A percentile compares a stretch with the other conserved stretches of the same genome.
phyloP scores from a whole-genome alignment of 805 yeast species.

The Ogataea ganodermae region DNA sequence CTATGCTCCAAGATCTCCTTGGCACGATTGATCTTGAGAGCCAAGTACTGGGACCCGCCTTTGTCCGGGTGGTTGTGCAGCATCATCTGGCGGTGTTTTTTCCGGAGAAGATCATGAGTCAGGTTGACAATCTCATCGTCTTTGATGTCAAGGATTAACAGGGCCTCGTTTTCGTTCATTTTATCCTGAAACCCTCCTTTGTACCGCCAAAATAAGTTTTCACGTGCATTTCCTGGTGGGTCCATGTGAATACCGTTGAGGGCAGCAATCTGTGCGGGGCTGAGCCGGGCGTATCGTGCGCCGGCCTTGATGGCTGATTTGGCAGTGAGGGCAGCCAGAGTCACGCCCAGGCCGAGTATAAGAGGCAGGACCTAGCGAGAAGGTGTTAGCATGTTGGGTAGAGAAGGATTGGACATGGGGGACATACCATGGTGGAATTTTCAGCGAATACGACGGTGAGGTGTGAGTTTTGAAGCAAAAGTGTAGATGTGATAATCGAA shows the following conservation, averaged over 20 bases:
- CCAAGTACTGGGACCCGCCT: slow-evolving; percentile 81
- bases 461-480: too few species aligned
- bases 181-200: slow-evolving; percentile 64
- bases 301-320: slow-evolving; percentile 41
- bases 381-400: slow-evolving; percentile 21
- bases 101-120: slow-evolving; percentile 54
- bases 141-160: slow-evolving; percentile 60
- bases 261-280: slow-evolving; percentile 41
- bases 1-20: slow-evolving; percentile 77
- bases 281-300: slow-evolving; percentile 32
- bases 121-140: slow-evolving; percentile 56
- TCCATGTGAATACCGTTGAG: slow-evolving; percentile 38
- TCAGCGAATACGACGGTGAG: too few species aligned
- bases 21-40: slow-evolving; percentile 85
- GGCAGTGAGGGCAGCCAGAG: slow-evolving; percentile 50
- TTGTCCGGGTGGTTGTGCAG: slow-evolving; percentile 84
- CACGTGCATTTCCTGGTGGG: slow-evolving; percentile 8
- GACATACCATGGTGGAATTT: background rate
- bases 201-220: slow-evolving; percentile 37
- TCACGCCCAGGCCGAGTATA: slow-evolving; percentile 55
- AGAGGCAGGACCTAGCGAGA: slow-evolving; percentile 53
- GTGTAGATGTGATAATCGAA: too few species aligned
- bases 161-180: slow-evolving; percentile 74
- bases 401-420: background rate
- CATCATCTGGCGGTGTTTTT: slow-evolving; percentile 76